Conservation (phyloP, 768 basidiomycete species). For the Termitomyces sp. region DNA sequence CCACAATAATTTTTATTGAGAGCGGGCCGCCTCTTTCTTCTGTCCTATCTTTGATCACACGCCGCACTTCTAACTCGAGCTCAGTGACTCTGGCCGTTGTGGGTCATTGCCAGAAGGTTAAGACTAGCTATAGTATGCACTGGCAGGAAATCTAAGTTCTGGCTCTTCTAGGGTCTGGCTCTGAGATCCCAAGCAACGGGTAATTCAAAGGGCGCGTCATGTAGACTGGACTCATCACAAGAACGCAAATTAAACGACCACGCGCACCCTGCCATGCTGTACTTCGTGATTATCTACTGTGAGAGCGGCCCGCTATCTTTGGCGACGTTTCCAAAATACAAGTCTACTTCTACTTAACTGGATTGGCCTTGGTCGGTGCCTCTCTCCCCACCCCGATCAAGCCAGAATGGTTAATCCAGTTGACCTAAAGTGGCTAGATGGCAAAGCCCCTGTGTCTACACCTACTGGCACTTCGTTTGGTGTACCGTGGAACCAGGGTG, state of each 20-base stretch:
- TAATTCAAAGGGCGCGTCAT: neutral
- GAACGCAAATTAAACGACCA: neutral
- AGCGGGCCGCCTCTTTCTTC: no score
- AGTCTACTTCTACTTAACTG: neutral
- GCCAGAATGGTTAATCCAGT: constrained; percentile 17
- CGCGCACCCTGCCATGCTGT: constrained; percentile 1
- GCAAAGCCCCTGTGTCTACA: constrained; percentile 20
- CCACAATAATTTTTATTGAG: neutral
- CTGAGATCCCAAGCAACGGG: neutral
- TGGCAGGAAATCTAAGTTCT: no score
- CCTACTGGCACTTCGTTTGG: constrained; percentile 34
- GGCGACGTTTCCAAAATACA: neutral
- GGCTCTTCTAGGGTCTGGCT: no score
- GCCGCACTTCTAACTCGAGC: no score
- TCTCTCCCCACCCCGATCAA: neutral
- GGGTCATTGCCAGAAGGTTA: no score
- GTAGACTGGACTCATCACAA: neutral
- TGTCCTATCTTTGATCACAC: no score
- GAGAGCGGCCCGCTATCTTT: constrained; percentile 9
- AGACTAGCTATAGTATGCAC: no score
- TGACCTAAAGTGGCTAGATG: constrained; percentile 31
- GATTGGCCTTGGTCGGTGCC: neutral
- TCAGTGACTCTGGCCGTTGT: no score
- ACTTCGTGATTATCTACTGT: neutral
- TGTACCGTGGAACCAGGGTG: constrained; percentile 32